Evolutionary conservation across 2,329 filamentous ascomycete genomes (phyloP), one percentile per base, ranked within the genome.

Genomic region (Hypoxylon sp.): DNA sequence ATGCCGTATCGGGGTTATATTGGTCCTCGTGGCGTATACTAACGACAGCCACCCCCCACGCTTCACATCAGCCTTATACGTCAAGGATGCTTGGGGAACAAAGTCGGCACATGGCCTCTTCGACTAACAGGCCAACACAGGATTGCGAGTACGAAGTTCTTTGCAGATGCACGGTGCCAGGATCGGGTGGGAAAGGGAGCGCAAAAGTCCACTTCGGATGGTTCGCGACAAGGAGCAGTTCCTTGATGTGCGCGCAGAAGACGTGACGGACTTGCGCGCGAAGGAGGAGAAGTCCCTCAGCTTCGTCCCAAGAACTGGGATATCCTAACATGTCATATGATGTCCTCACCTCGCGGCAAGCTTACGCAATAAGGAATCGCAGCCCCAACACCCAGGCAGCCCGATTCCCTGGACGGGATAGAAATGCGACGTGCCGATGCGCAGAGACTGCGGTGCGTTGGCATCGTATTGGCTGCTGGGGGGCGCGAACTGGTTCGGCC

Each of bases 61-160:
- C 17, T 32, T 19, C 39, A 27, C 50, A 48, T 62, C 67, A 69
- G 67, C 67, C 62, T 62, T 66, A 62, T 66, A 66, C 62, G 62
- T 66, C 57, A 66, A 62, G 27, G 11, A n/a, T 3, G 24, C 24
- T 46, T 47, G 35, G 54, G 51, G 51, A 35, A 44, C 29, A 68
- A 48, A 50, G 29, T 58, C 42, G 44, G 52, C 35, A 52, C 44
- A 37, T 51, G 19, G 24, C 19, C 11, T 51, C 5, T 13, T 27
- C 24, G 24, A 27, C 24, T 27, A 27, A 27, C 24, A 27, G 32
- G 21, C 51, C 17, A 31, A 56, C 24, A 31, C 27, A 32, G 21
- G 19, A 21, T 19, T 27, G 42, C 54, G 42, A 35, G 39, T 57
- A 57, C 54, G 55, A 58, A 48, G 42, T n/a, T 2, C n/a, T 15